Conservation (phyloP, 768 basidiomycete genomes). For the Podaxis sp. region DNA sequence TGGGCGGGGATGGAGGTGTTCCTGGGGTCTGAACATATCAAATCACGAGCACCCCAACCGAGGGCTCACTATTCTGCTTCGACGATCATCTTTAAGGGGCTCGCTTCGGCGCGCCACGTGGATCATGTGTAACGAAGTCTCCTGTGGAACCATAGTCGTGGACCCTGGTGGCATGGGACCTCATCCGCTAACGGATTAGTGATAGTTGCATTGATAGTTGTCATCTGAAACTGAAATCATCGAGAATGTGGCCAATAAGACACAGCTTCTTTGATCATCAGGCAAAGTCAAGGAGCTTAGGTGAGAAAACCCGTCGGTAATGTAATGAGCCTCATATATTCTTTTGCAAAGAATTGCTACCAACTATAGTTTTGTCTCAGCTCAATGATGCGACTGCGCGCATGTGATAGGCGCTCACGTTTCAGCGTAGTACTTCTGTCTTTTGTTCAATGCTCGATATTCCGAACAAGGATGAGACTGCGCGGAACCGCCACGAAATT, state of each 20-base stretch:
- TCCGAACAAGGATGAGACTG: too few species aligned
- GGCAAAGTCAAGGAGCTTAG: background rate
- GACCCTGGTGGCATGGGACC: background rate
- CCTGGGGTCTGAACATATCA: background rate
- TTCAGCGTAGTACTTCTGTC: too few species aligned
- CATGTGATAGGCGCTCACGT: background rate
- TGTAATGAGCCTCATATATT: background rate
- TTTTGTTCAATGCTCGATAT: too few species aligned
- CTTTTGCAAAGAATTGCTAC: background rate
- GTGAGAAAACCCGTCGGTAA: background rate
- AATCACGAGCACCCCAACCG: conserved; percentile 4
- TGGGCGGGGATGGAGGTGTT: background rate
- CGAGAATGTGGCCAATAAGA: background rate
- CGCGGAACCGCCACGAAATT: too few species aligned
- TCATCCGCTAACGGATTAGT: background rate
- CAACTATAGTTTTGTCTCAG: background rate
- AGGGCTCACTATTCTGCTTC: background rate
- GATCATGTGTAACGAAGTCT: background rate
- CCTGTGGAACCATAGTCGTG: background rate
- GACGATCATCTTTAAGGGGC: background rate
- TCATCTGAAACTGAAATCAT: background rate
- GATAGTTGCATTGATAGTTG: background rate
- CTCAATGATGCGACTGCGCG: background rate
- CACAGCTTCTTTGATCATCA: background rate
- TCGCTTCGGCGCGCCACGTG: background rate